Evolutionary conservation across 805 yeast species (phyloP).

Genomic region (Starmerella apicola): DNA sequence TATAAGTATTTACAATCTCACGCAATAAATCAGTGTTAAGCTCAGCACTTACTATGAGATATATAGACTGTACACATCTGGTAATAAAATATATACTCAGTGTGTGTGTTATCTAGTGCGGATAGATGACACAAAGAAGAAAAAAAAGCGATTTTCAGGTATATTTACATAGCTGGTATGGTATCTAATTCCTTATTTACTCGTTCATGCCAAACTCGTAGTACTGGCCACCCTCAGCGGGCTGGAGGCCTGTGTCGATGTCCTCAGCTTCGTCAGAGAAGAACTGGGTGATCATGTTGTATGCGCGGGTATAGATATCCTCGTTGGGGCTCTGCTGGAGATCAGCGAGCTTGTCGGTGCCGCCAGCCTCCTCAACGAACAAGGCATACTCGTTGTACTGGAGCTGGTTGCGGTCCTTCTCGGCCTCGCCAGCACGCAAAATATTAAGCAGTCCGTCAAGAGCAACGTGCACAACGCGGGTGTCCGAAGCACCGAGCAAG

Average conservation of each 20-base stretch:
- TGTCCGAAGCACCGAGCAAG: slow-evolving; percentile 73
- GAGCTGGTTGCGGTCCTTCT: slow-evolving; percentile 61
- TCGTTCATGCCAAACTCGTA: slow-evolving; percentile 58
- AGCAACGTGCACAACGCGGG: slow-evolving; percentile 85
- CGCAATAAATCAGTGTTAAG: no score
- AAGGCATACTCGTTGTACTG: slow-evolving; percentile 76
- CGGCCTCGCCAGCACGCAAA: slow-evolving; percentile 85
- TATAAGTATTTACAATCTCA: no score
- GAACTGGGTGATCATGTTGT: slow-evolving; percentile 76
- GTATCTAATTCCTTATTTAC: background rate
- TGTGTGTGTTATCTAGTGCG: no score
- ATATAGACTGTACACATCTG: no score
- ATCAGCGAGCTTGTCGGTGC: slow-evolving; percentile 88
- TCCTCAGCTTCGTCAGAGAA: slow-evolving; percentile 57
- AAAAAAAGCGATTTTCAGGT: background rate
- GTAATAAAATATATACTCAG: no score
- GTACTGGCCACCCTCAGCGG: slow-evolving; percentile 66
- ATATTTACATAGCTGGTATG: background rate
- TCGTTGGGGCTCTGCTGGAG: slow-evolving; percentile 88
- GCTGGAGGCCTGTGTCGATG: slow-evolving; percentile 52
- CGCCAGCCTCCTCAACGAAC: slow-evolving; percentile 94
- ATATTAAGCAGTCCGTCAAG: slow-evolving; percentile 91
- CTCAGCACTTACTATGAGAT: no score
- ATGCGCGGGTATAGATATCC: slow-evolving; percentile 84
- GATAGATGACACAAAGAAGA: background rate